A percentile compares a stretch with the other conserved stretches of the same genome.
Conservation (phyloP, 177 flowering plant genomes). For the Vitis hybrid region DNA sequence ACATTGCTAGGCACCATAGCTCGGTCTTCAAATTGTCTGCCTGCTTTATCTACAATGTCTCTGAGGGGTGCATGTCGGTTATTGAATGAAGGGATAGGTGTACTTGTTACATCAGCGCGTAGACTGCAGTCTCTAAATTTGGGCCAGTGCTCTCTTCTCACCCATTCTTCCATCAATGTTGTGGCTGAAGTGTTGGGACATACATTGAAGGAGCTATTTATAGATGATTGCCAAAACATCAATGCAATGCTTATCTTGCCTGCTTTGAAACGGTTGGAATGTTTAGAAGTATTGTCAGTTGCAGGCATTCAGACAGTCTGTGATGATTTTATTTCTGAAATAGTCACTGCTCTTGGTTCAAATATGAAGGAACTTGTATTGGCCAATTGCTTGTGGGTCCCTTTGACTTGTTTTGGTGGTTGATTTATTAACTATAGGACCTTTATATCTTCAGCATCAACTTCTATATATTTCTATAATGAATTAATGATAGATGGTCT, state of each 20-base stretch:
- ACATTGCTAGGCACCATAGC: conserved; percentile 16
- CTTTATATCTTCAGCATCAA: neutral
- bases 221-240: conserved; percentile 35
- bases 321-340: conserved; percentile 29
- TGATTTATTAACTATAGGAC: neutral
- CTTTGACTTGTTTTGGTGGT: neutral
- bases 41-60: conserved; percentile 26
- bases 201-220: conserved; percentile 32
- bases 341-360: conserved; percentile 23
- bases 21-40: conserved; percentile 16
- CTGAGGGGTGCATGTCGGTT: conserved; percentile 38
- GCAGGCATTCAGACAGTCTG: conserved; percentile 31
- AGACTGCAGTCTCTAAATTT: conserved; percentile 32
- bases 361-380: conserved; percentile 39
- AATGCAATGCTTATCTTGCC: conserved; percentile 24
- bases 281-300: conserved; percentile 40
- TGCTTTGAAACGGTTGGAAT: conserved; percentile 21
- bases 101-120: conserved; percentile 30
- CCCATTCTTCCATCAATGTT: conserved; percentile 15
- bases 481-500: neutral
- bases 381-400: conserved; percentile 35
- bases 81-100: conserved; percentile 23
- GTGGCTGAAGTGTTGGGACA: conserved; percentile 20
- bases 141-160: conserved; percentile 41
- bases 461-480: neutral